These are phyloP conservation scores for Claviceps pusilla DNA, from an alignment of 2,329 filamentous ascomycete genomes.

Conservation along the genomic window DNA sequence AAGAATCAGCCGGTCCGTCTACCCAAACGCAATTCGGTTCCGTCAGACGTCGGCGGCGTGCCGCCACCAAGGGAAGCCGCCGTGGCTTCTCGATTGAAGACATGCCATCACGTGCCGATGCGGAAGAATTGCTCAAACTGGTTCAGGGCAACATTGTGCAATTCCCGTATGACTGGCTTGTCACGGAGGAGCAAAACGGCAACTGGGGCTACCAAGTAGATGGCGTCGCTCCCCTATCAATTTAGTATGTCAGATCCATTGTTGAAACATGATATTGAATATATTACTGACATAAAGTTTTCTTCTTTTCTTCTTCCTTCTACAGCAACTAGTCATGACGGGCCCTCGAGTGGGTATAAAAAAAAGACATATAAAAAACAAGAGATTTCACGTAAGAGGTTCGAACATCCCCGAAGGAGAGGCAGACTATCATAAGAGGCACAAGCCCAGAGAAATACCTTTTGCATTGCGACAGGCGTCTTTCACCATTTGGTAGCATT, in stretches of 20 bases:
- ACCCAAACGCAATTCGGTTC: conserved; percentile 27
- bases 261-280: too few species aligned
- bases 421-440: background rate
- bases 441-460: conserved; percentile 18
- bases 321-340: conserved; percentile 1
- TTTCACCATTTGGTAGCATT: background rate
- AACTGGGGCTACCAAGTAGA: conserved; percentile 98
- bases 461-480: conserved; percentile 1
- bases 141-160: conserved; percentile 79
- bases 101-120: conserved; percentile 57
- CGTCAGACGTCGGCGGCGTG: conserved; percentile 48
- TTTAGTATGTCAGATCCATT: conserved; percentile 55
- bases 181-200: conserved; percentile 77
- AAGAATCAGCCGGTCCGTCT: conserved; percentile 16
- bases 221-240: conserved; percentile 87
- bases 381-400: too few species aligned
- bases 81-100: conserved; percentile 57
- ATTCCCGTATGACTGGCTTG: conserved; percentile 93
- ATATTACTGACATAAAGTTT: too few species aligned
- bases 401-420: too few species aligned
- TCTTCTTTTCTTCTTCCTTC: background rate
- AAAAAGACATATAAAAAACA: too few species aligned
- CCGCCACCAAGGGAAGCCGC: conserved; percentile 54
- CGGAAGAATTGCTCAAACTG: conserved; percentile 65
- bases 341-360: too few species aligned